These are phyloP conservation scores for Coemansia sp. DNA, from an alignment of 192 early-diverging fungal species.

Conservation along the genomic window DNA sequence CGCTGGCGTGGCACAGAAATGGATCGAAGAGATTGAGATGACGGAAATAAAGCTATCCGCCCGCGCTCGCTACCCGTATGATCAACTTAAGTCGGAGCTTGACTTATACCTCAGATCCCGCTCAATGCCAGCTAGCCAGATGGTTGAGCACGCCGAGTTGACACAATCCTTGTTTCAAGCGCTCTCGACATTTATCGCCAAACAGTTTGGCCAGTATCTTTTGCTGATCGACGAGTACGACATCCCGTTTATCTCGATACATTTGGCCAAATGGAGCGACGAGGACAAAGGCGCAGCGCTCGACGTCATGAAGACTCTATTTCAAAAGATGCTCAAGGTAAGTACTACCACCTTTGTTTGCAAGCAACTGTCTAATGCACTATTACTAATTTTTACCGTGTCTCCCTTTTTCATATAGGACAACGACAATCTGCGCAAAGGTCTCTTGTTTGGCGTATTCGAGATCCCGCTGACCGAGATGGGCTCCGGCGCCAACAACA, in stretches of 20 bases:
- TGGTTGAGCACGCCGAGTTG: background rate
- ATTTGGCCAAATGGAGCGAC: slow-evolving; percentile 23
- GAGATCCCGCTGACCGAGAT: slow-evolving; percentile 47
- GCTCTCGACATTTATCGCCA: slow-evolving; percentile 15
- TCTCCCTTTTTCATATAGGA: too few species aligned
- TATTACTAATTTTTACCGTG: too few species aligned
- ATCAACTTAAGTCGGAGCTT: too few species aligned
- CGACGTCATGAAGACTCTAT: slow-evolving; percentile 22
- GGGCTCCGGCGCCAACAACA: slow-evolving; percentile 47
- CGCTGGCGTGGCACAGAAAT: background rate
- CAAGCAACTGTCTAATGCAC: background rate
- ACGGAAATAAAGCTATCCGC: background rate
- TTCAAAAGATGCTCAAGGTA: slow-evolving; percentile 49
- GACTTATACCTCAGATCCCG: too few species aligned
- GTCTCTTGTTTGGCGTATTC: slow-evolving; percentile 42
- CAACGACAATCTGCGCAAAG: slow-evolving; percentile 27
- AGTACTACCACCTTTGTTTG: background rate
- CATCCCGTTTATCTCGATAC: slow-evolving; percentile 45
- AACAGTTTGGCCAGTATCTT: slow-evolving; percentile 31
- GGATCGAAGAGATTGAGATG: background rate
- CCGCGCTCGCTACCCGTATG: background rate
- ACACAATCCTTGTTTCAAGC: slow-evolving; percentile 8
- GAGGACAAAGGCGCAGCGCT: slow-evolving; percentile 22
- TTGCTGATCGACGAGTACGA: slow-evolving; percentile 53
- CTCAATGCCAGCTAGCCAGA: too few species aligned